Conservation (phyloP, 164 flowering plant genomes). For the Saururus chinensis region DNA sequence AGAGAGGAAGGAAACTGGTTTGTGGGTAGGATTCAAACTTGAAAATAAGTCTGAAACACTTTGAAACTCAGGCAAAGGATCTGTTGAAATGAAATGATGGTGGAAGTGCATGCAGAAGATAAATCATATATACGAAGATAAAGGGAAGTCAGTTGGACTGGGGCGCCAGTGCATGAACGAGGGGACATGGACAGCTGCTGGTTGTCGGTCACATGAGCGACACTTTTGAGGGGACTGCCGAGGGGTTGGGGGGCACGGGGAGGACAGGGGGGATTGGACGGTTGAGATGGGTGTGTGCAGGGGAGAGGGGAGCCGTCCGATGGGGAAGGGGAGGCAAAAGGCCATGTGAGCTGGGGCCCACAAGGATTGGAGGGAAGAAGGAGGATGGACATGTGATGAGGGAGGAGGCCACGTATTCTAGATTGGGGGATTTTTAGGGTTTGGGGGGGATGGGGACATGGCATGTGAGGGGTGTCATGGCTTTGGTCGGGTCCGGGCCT, state of each 20-base stretch:
- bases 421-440: background rate
- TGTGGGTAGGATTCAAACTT: no score
- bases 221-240: conserved; percentile 23
- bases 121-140: background rate
- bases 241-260: conserved; percentile 19
- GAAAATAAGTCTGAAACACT: no score
- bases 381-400: conserved; percentile 18
- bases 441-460: conserved; percentile 6
- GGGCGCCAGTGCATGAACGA: conserved; percentile 14
- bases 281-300: conserved; percentile 27
- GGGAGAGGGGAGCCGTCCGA: no score
- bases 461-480: conserved; percentile 22
- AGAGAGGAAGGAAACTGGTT: no score
- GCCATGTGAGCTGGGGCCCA: conserved; percentile 5
- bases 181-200: conserved; percentile 16
- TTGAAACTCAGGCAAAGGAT: no score
- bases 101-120: no score
- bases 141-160: background rate
- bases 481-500: conserved; percentile 3
- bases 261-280: conserved; percentile 21
- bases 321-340: conserved; percentile 10
- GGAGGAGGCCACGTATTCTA: conserved; percentile 1
- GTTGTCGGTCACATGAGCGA: conserved; percentile 25
- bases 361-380: conserved; percentile 1
- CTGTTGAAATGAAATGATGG: no score